phyloP scores from a whole-genome alignment of 73 alveolate species.

The Paramecium sonneborni region DNA sequence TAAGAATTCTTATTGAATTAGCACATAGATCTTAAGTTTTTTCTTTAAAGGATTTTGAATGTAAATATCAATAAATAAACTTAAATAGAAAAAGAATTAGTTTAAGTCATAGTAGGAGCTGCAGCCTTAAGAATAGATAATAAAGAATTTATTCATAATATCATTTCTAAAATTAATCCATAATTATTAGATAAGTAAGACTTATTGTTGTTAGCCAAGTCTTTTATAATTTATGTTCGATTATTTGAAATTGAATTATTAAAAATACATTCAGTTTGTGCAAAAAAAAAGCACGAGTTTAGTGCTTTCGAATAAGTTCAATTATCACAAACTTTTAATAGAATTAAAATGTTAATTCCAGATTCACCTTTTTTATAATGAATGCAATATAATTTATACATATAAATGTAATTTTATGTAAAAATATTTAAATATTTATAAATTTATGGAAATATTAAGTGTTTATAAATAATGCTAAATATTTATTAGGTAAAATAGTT shows the following conservation, averaged over 20 bases:
- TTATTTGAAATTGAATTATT: background rate
- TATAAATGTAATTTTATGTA: too few species aligned
- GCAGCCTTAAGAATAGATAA: conserved; percentile 36
- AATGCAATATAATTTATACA: background rate
- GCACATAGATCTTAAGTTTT: background rate
- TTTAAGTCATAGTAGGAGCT: background rate
- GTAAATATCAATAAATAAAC: background rate
- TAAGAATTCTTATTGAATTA: background rate
- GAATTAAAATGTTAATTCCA: conserved; percentile 43
- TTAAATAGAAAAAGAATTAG: conserved; percentile 22
- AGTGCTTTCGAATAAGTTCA: background rate
- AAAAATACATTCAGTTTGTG: conserved; percentile 25
- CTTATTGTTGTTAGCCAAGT: background rate
- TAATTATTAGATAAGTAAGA: background rate
- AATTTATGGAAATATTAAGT: too few species aligned
- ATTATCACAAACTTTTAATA: background rate
- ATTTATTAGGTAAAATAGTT: too few species aligned
- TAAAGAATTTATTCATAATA: background rate
- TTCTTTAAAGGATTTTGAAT: background rate
- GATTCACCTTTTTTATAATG: conserved; percentile 49
- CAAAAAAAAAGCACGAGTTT: background rate
- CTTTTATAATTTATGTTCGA: conserved; percentile 38
- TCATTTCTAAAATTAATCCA: background rate
- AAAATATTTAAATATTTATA: too few species aligned
- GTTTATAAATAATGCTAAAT: too few species aligned